A percentile compares a stretch with the other conserved stretches of the same genome.
Conservation (phyloP, 495 filamentous ascomycete species). For the Neurospora cerealis region DNA sequence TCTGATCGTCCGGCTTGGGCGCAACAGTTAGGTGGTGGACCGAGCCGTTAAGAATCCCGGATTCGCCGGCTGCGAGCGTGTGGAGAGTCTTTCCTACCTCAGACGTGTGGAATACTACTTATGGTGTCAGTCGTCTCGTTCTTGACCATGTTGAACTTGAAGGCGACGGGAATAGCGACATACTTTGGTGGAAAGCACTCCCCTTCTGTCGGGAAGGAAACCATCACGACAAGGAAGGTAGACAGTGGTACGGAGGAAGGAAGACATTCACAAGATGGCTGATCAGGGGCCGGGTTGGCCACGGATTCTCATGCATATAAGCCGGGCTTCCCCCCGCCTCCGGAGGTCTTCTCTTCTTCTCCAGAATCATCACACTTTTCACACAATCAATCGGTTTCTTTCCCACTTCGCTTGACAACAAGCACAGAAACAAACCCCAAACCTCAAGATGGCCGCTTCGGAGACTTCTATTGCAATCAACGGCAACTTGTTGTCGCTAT, state of each 20-base stretch:
- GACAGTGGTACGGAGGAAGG: background rate
- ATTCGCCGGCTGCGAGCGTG: background rate
- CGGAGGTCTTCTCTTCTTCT: background rate
- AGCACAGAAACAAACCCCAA: background rate
- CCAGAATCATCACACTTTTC: background rate
- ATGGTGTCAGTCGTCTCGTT: no score
- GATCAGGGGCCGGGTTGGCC: background rate
- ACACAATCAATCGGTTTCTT: background rate
- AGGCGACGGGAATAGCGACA: no score
- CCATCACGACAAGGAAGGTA: background rate
- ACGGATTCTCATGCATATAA: background rate
- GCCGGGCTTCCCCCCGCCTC: background rate
- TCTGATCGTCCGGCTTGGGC: no score
- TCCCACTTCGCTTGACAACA: background rate
- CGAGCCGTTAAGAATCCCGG: background rate
- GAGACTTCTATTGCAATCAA: background rate
- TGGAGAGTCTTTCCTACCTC: background rate
- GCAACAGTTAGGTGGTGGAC: background rate
- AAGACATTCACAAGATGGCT: background rate
- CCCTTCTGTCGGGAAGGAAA: background rate
- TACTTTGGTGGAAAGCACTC: no score
- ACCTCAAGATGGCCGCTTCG: background rate
- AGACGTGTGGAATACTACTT: no score
- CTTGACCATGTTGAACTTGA: no score
- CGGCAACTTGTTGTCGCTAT: background rate